Percentiles rank a stretch among this genome's conserved stretches.
Evolutionary conservation across 768 basidiomycete genomes (phyloP).

Genomic region (Tubosaeta brunneosetosa): DNA sequence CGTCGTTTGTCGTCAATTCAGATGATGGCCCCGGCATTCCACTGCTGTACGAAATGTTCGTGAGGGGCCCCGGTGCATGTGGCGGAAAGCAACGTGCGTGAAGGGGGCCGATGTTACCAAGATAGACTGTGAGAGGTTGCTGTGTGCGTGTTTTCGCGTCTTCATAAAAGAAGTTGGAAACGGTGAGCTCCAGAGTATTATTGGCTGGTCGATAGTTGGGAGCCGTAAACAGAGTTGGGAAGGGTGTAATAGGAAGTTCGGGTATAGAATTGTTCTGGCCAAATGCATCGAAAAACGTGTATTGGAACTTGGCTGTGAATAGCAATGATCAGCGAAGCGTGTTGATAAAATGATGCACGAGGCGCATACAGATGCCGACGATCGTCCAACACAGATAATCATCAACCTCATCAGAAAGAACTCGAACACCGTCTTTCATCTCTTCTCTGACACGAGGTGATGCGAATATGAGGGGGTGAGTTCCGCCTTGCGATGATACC

Average conservation of each 20-base stretch:
- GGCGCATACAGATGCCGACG: conserved; percentile 81
- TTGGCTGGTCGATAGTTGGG: conserved; percentile 67
- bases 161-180: conserved; percentile 85
- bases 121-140: conserved; percentile 80
- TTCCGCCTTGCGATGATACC: conserved; percentile 69
- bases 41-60: conserved; percentile 56
- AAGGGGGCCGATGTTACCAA: conserved; percentile 86
- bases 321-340: conserved; percentile 15
- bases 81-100: conserved; percentile 74
- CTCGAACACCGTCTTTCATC: conserved; percentile 67
- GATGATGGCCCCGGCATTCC: conserved; percentile 37
- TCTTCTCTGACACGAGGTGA: conserved; percentile 79
- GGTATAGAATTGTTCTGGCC: conserved; percentile 75
- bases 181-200: conserved; percentile 77
- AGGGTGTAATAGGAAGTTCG: conserved; percentile 79
- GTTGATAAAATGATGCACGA: conserved; percentile 3
- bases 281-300: conserved; percentile 90
- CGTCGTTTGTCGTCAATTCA: conserved; percentile 27
- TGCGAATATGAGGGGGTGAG: conserved; percentile 76
- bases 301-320: conserved; percentile 80
- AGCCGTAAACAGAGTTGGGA: conserved; percentile 79
- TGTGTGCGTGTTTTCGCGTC: conserved; percentile 60
- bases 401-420: conserved; percentile 85
- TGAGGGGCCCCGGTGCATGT: conserved; percentile 62
- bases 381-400: conserved; percentile 97